Evolutionary conservation across 768 basidiomycete genomes (phyloP).

Genomic region (Filobasidium floriforme): DNA sequence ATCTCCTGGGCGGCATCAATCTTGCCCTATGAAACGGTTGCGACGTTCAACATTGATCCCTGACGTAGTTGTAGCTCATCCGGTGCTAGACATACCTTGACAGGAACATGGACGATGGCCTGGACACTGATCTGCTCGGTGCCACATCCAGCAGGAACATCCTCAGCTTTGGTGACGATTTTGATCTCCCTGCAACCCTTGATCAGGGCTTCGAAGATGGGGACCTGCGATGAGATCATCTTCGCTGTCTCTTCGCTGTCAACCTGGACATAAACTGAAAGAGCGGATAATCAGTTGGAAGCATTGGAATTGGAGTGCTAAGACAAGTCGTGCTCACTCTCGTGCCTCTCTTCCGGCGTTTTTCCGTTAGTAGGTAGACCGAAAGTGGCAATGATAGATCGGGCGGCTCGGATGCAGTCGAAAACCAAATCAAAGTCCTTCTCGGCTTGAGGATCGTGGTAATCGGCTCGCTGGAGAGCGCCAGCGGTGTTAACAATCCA

Average conservation of each 20-base stretch:
- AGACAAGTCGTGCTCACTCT: conserved; percentile 21
- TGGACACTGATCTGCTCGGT: conserved; percentile 69
- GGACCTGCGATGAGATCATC: conserved; percentile 63
- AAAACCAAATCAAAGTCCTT: conserved; percentile 81
- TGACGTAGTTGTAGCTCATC: not conserved
- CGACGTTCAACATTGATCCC: not conserved
- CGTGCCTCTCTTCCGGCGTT: conserved; percentile 43
- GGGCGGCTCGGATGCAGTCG: conserved; percentile 64
- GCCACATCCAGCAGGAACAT: conserved; percentile 84
- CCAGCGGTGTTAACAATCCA: conserved; percentile 36
- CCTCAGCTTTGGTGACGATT: conserved; percentile 57
- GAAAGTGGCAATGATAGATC: conserved; percentile 82
- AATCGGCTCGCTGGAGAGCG: conserved; percentile 50
- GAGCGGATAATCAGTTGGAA: not conserved
- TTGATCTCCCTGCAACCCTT: conserved; percentile 77
- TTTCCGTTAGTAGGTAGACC: conserved; percentile 55
- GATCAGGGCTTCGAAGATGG: conserved; percentile 70
- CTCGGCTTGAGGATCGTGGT: conserved; percentile 61
- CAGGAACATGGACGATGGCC: conserved; percentile 71
- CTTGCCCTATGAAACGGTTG: conserved; percentile 57
- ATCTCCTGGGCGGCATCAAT: conserved; percentile 84
- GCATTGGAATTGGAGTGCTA: not conserved
- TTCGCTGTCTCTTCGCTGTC: conserved; percentile 58
- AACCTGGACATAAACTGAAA: conserved; percentile 66
- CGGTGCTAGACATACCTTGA: conserved; percentile 56